Evolutionary conservation across 2,329 filamentous ascomycete species (phyloP).

Genomic region (Colletotrichum sp.): DNA sequence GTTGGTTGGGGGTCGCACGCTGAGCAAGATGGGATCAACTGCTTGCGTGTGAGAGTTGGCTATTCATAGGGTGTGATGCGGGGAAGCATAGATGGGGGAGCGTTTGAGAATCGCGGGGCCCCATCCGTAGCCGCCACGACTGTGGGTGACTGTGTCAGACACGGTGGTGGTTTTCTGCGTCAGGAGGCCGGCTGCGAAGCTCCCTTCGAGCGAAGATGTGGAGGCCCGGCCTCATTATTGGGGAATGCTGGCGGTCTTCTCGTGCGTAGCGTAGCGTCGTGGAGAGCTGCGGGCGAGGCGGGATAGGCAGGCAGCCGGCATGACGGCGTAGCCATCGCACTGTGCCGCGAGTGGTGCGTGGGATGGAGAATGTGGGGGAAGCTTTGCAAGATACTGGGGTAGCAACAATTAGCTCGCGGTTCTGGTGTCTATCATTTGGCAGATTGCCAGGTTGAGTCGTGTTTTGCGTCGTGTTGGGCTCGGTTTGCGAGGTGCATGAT

Average conservation of each 20-base stretch:
- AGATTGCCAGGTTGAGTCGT: not conserved
- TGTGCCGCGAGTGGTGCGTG: not conserved
- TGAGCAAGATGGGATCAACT: conserved; percentile 1
- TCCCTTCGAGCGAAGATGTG: conserved; percentile 22
- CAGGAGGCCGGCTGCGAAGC: conserved; percentile 1
- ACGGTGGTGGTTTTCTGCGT: not conserved
- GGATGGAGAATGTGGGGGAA: not conserved
- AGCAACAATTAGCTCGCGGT: not conserved
- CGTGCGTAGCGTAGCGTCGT: not conserved
- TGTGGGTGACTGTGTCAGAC: not conserved
- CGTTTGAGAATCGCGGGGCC: conserved; percentile 18
- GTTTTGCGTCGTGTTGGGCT: not conserved
- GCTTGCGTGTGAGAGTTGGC: not conserved
- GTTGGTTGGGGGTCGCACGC: not conserved
- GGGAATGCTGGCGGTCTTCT: not conserved
- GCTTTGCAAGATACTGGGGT: not conserved
- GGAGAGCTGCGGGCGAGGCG: not conserved
- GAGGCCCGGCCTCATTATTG: not conserved
- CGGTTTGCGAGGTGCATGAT: conserved; percentile 18
- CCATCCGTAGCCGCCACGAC: not conserved
- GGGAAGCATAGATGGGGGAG: conserved; percentile 5
- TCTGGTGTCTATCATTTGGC: not conserved
- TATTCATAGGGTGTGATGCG: conserved; percentile 5
- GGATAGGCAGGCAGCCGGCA: not conserved
- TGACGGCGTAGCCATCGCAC: not conserved